Evolutionary conservation across 345 rosid genomes (phyloP).

Genomic region (Schrenkiella parvula): DNA sequence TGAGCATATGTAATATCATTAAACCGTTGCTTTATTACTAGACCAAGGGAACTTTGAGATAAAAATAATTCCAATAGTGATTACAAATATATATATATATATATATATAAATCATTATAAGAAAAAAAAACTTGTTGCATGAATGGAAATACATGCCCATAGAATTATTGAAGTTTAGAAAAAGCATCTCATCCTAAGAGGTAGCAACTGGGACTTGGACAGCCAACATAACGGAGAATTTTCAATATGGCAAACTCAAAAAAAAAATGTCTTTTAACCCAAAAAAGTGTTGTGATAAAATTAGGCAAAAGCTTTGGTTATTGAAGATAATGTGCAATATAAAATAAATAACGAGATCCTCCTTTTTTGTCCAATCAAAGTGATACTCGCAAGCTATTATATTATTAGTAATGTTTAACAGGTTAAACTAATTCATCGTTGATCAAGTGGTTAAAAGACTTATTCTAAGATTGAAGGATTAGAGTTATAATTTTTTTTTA

Average conservation of each 20-base stretch:
- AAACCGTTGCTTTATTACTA: too few species aligned
- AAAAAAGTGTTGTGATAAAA: not conserved
- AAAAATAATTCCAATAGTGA: too few species aligned
- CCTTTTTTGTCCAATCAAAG: not conserved
- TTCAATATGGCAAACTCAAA: not conserved
- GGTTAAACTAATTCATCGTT: not conserved
- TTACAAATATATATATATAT: too few species aligned
- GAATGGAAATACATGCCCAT: not conserved
- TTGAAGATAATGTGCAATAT: not conserved
- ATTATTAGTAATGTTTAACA: not conserved
- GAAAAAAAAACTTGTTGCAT: too few species aligned
- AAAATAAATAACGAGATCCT: not conserved
- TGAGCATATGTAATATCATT: too few species aligned
- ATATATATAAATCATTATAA: too few species aligned
- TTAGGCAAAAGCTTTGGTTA: not conserved
- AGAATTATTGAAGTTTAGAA: too few species aligned
- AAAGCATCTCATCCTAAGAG: not conserved
- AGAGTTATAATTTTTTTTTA: not conserved
- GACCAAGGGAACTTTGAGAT: too few species aligned
- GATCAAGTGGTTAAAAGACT: not conserved
- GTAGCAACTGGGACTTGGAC: not conserved
- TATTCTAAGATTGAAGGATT: not conserved
- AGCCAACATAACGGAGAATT: slow-evolving; percentile 4
- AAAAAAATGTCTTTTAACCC: too few species aligned
- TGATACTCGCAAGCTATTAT: too few species aligned